Evolutionary conservation across 805 yeast genomes (phyloP), one percentile per base, ranked within the genome.

Genomic region (Kuraishia hungarica): DNA sequence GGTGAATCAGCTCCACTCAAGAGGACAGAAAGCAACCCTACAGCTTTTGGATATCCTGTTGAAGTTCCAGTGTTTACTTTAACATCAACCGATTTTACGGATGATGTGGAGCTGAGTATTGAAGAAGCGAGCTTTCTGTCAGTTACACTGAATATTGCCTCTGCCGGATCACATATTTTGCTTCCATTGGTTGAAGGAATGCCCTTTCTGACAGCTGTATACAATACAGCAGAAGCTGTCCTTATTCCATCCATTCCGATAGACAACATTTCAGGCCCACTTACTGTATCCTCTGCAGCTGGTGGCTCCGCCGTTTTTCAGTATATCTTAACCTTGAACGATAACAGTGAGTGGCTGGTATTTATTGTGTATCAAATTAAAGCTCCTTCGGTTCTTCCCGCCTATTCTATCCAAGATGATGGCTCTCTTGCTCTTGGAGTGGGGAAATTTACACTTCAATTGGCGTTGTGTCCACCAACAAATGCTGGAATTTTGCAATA

Each of bases 111-210:
- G 20, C 74, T 82, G 68, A 64, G 79, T 15, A 72, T 80, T 74
- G 75, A 73, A 48, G 68, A 74, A 17, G 75, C 83, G 67, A 81
- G 87, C 6, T 80, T 77, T 13, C 69, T 72, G 67, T 82, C 88
- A 50, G 81, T 77, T 11, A 71, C 73, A 1, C 64, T 73, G 51
- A 71, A 79, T 51, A 61, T 65, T 57, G 53, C 71, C 55, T 43
- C 60, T 8, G 56, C 67, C 15, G 57, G 61, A 2, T 76, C 78
- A 52, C 67, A 67, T 51, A 69, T 85, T 17, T 72, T 74, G 35
- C 58, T 80, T 51, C 82, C 84, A 2, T 59, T 83, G 50, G 84
- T 80, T 15, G 80, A 78, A 62, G 87, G 87, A 56, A 78, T 81
- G 82, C 87, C 86, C 20, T 74, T 81, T 58, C 72, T 73, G 5